These are phyloP conservation scores for Ustanciosporium gigantosporum DNA, from an alignment of 1,284 basidiomycete species.

Conservation along the genomic window DNA sequence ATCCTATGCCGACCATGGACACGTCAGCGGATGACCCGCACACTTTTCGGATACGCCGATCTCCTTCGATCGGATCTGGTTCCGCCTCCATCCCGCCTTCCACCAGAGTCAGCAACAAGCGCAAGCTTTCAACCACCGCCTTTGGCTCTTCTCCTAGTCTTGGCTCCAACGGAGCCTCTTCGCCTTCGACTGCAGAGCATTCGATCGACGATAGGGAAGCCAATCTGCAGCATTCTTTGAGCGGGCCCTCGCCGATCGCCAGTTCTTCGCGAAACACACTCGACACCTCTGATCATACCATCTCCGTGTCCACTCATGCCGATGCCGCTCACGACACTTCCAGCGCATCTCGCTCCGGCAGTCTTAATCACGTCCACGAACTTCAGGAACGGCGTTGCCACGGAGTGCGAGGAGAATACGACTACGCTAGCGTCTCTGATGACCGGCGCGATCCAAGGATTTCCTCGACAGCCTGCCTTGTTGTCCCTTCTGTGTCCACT, in stretches of 20 bases:
- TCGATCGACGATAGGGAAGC: constrained; percentile 6
- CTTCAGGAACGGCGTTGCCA: constrained; percentile 36
- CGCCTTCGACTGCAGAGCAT: constrained; percentile 22
- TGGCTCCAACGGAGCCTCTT: constrained; percentile 20
- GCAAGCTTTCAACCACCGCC: constrained; percentile 38
- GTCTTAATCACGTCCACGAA: constrained; percentile 14
- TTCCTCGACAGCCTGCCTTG: constrained; percentile 14
- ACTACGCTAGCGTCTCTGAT: constrained; percentile 16
- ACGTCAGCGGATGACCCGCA: constrained; percentile 37
- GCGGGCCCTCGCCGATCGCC: constrained; percentile 10
- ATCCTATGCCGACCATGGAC: no score
- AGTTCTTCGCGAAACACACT: constrained; percentile 22
- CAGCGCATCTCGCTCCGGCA: no score
- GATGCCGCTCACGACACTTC: not conserved
- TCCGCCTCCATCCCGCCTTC: constrained; percentile 8
- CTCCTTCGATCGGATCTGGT: constrained; percentile 28
- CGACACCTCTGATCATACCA: constrained; percentile 6
- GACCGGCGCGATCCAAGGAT: constrained; percentile 35
- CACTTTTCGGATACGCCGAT: constrained; percentile 24
- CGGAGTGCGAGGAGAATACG: constrained; percentile 18
- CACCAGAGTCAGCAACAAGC: constrained; percentile 20
- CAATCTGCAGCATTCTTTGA: constrained; percentile 9
- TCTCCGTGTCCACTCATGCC: not conserved
- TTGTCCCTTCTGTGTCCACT: constrained; percentile 15
- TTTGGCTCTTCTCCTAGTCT: constrained; percentile 31